Evolutionary conservation across 345 rosid genomes (phyloP).

Genomic region (Hibiscus trionum): DNA sequence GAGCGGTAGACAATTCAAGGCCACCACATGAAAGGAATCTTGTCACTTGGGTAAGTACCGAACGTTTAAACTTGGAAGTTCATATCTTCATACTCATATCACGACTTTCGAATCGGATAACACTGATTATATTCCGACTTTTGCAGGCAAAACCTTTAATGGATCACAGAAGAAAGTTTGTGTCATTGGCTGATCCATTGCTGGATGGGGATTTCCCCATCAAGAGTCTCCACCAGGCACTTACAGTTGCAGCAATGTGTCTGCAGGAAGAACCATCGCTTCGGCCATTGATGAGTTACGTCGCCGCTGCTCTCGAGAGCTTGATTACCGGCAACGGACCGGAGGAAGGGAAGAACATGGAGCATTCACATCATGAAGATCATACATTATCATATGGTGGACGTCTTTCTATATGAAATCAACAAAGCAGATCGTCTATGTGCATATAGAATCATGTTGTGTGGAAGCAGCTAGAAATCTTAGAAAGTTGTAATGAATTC

Average conservation of each 20-base stretch:
- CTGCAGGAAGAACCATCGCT: constrained; percentile 62
- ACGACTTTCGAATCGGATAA: neutral
- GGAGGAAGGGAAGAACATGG: constrained; percentile 6
- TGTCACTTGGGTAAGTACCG: constrained; percentile 47
- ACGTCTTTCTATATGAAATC: neutral
- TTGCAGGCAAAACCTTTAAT: constrained; percentile 66
- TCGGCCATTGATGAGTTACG: constrained; percentile 72
- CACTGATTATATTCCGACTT: constrained; percentile 3
- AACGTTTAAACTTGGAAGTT: neutral
- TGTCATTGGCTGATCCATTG: constrained; percentile 63
- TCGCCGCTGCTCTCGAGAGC: constrained; percentile 61
- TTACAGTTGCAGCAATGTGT: constrained; percentile 84
- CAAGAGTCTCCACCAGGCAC: constrained; percentile 63
- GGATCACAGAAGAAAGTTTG: constrained; percentile 55
- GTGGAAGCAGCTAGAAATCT: no score
- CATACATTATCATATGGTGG: neutral
- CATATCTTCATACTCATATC: neutral
- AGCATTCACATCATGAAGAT: neutral
- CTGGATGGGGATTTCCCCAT: constrained; percentile 46
- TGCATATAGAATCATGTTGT: no score
- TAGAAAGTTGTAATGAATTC: neutral
- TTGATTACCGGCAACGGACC: constrained; percentile 27
- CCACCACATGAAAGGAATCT: constrained; percentile 57
- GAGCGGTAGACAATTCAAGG: constrained; percentile 62
- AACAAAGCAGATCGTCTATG: no score